phyloP scores from a whole-genome alignment of 345 rosid genomes.

The Arabis alpina region DNA sequence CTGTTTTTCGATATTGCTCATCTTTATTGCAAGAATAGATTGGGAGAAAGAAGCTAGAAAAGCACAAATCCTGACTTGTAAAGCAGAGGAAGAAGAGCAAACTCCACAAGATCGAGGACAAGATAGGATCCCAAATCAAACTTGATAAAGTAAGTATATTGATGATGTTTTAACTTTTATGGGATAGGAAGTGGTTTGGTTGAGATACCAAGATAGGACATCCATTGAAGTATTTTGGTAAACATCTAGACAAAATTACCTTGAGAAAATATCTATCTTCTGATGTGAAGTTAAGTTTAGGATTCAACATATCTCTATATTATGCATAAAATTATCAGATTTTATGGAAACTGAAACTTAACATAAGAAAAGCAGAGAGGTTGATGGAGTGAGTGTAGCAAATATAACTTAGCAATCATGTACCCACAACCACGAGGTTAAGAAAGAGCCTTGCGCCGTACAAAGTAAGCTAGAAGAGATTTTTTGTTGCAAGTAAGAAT shows the following conservation, averaged over 20 bases:
- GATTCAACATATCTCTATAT: too few species aligned
- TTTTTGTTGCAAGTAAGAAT: too few species aligned
- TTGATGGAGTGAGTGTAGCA: too few species aligned
- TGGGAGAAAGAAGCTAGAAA: constrained; percentile 77
- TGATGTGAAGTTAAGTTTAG: too few species aligned
- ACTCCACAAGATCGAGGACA: constrained; percentile 28
- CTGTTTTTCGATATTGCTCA: constrained; percentile 54
- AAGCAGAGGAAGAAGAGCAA: constrained; percentile 33
- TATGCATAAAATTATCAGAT: too few species aligned
- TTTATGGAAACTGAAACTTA: too few species aligned
- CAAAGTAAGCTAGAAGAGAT: too few species aligned
- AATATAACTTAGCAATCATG: too few species aligned
- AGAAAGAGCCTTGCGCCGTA: too few species aligned
- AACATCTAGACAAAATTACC: background rate
- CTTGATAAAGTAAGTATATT: background rate
- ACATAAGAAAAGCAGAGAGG: too few species aligned
- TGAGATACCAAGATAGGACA: background rate
- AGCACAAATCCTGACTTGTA: constrained; percentile 59
- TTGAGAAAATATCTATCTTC: too few species aligned
- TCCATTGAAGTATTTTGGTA: background rate
- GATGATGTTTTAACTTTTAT: background rate
- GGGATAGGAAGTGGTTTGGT: background rate
- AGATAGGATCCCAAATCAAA: constrained; percentile 15
- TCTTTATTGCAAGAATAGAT: constrained; percentile 54
- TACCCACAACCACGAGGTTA: too few species aligned